phyloP scores from a whole-genome alignment of 2,329 filamentous ascomycete genomes.

The Venturia aucupariae region DNA sequence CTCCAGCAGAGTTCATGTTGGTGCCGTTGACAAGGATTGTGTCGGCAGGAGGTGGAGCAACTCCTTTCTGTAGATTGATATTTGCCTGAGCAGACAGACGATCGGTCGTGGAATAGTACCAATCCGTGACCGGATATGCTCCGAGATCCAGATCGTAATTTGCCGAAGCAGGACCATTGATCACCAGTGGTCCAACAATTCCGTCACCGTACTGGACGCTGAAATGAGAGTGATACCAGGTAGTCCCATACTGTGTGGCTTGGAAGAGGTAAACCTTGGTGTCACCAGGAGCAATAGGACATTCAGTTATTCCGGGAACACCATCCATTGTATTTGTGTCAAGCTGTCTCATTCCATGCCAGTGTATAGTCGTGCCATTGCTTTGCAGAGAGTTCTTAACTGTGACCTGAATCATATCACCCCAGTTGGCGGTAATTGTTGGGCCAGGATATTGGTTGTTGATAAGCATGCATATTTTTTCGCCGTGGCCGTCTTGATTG shows the following conservation, averaged over 20 bases:
- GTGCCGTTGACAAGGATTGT: conserved; percentile 36
- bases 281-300: conserved; percentile 39
- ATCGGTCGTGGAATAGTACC: conserved; percentile 22
- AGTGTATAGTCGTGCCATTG: conserved; percentile 56
- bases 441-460: conserved; percentile 57
- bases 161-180: conserved; percentile 25
- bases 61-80: conserved; percentile 23
- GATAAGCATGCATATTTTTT: conserved; percentile 36
- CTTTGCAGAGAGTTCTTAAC: conserved; percentile 44
- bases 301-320: conserved; percentile 35
- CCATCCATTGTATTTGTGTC: conserved; percentile 45
- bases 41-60: conserved; percentile 34
- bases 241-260: conserved; percentile 33
- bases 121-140: conserved; percentile 23
- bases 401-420: conserved; percentile 39
- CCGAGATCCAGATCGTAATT: conserved; percentile 29
- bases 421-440: conserved; percentile 46
- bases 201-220: conserved; percentile 27
- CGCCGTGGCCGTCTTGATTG: conserved; percentile 25
- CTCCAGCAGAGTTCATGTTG: conserved; percentile 28
- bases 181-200: conserved; percentile 23
- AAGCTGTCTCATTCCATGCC: conserved; percentile 50
- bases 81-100: conserved; percentile 23
- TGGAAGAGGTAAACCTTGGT: conserved; percentile 45
- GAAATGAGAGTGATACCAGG: conserved; percentile 26